Evolutionary conservation across 495 filamentous ascomycete genomes (phyloP).

Genomic region (Penicillium riverlandense): DNA sequence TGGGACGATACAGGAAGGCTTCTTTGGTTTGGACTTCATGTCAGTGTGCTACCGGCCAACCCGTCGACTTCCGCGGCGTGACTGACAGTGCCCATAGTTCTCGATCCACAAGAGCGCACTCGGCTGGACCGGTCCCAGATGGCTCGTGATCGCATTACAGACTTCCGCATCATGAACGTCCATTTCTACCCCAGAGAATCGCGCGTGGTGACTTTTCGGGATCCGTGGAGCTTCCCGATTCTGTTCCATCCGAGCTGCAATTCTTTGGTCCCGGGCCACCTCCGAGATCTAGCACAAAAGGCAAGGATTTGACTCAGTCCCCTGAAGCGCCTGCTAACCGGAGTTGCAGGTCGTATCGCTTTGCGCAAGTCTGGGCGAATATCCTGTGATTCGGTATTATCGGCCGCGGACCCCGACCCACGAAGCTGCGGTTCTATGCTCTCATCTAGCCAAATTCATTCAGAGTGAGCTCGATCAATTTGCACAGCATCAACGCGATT

Average conservation of each 20-base stretch:
- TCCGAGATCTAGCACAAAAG: conserved; percentile 81
- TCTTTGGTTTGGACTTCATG: conserved; percentile 82
- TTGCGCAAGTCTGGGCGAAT: conserved; percentile 78
- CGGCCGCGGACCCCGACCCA: conserved; percentile 65
- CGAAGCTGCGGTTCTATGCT: conserved; percentile 80
- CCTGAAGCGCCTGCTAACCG: conserved; percentile 17
- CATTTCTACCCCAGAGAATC: conserved; percentile 90
- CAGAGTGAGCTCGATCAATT: conserved; percentile 86
- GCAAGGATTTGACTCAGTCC: conserved; percentile 34
- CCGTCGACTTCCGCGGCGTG: conserved; percentile 1
- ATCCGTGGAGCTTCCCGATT: conserved; percentile 90
- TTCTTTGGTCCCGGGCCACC: conserved; percentile 68
- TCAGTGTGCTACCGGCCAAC: conserved; percentile 28
- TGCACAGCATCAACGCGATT: conserved; percentile 70
- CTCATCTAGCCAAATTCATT: conserved; percentile 84
- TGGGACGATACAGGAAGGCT: conserved; percentile 63
- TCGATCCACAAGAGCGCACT: conserved; percentile 45
- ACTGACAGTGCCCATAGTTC: conserved; percentile 31
- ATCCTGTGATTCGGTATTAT: conserved; percentile 88
- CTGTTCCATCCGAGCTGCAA: conserved; percentile 89
- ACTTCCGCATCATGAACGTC: conserved; percentile 67
- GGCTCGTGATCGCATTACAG: conserved; percentile 65
- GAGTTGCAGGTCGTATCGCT: conserved; percentile 65
- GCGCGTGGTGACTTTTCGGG: conserved; percentile 80
- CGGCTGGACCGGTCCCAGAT: conserved; percentile 50